Percentiles rank a stretch among this genome's conserved stretches.
phyloP scores from a whole-genome alignment of 106 monocot species.

The Agapanthus africanus region DNA sequence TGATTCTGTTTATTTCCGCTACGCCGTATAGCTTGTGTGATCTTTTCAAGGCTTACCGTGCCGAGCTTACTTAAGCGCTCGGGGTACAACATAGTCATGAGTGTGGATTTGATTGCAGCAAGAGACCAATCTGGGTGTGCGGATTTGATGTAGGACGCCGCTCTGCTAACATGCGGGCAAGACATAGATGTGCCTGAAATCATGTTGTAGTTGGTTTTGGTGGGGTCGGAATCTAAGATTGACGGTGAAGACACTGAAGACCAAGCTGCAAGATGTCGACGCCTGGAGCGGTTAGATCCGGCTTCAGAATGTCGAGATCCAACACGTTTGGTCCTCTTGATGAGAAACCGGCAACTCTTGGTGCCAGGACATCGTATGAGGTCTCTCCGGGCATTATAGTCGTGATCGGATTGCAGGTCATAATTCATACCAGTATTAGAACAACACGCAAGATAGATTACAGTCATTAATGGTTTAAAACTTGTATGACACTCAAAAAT shows the following conservation, averaged over 20 bases:
- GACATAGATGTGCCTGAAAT: constrained; percentile 57
- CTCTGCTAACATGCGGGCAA: constrained; percentile 35
- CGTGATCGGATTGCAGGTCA: constrained; percentile 9
- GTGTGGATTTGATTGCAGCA: constrained; percentile 27
- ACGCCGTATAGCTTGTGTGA: too few species aligned
- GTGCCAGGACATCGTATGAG: constrained; percentile 10
- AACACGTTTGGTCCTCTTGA: constrained; percentile 21
- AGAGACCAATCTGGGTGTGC: constrained; percentile 38
- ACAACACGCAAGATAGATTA: too few species aligned
- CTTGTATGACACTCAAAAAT: too few species aligned
- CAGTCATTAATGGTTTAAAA: too few species aligned
- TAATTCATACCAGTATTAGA: too few species aligned
- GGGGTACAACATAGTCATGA: too few species aligned
- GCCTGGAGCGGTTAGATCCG: constrained; percentile 31
- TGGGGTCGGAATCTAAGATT: background rate
- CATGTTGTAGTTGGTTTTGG: constrained; percentile 14
- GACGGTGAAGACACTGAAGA: constrained; percentile 12
- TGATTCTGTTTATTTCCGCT: too few species aligned
- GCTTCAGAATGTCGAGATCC: constrained; percentile 26
- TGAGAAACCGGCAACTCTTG: constrained; percentile 5
- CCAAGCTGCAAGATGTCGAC: constrained; percentile 28
- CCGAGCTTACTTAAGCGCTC: too few species aligned
- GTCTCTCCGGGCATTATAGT: constrained; percentile 10
- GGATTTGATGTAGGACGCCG: constrained; percentile 31
- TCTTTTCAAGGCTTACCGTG: too few species aligned